Evolutionary conservation across 768 basidiomycete genomes (phyloP), one percentile per base, ranked within the genome.

Genomic region (Kwoniella bestiolae): DNA sequence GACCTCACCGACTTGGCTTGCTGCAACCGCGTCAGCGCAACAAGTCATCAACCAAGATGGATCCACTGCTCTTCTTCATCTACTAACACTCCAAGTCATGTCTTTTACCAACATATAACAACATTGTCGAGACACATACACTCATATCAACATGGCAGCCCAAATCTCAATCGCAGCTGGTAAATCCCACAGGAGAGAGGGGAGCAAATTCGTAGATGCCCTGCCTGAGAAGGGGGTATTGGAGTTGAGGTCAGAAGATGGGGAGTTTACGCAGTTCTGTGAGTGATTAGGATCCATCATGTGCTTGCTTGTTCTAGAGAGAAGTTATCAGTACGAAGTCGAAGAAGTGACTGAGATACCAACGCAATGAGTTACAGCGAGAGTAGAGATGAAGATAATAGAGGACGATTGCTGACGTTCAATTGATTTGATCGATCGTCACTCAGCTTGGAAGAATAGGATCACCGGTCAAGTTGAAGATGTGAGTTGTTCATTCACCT

Each of bases 201-300:
- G 63, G 7, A 61, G 67, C 12, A 76, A 79, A 66, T 80, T 77
- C 72, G 72, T 80, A 4, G 79, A 80, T 56, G 72, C 79, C 3
- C 50, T 63, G 18, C 74, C 78, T 56, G 75, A 72, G 9, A 80
- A 79, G 67, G 79, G 79, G 1, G 28, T 67, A 31, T 67, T 80
- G 59, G 71, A 78, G 56, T 59, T 79, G 38, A 56, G 66, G 28
- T 58, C 70, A 25, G 70, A 76, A 25, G 78, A 80, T 68, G 60
- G 60, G 50, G 77, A 73, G 31, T 62, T 79, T 63, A 65, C 78
- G 65, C 71, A 69, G 45, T 82, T 95, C 90, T 81, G 90, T 91
- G 70, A 91, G 82, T 45, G n/a, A n/a, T n/a, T n/a, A n/a, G n/a
- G n/a, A n/a, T n/a, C n/a, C n/a, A n/a, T n/a, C n/a, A n/a, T n/a